phyloP scores from a whole-genome alignment of 2,329 filamentous ascomycete genomes.

The Colletotrichum trifolii region DNA sequence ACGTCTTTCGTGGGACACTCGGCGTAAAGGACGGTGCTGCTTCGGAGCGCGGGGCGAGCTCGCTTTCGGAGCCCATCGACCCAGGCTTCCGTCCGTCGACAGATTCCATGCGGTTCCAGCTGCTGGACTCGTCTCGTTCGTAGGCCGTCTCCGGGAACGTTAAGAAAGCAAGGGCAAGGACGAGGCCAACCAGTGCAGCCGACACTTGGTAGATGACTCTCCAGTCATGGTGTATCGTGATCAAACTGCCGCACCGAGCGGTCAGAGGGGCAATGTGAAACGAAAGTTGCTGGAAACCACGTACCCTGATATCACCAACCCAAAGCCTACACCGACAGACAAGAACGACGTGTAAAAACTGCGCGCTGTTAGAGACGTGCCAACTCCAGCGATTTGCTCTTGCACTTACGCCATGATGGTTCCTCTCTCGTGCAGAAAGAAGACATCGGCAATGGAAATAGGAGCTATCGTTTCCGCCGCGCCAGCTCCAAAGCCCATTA shows the following conservation, averaged over 20 bases:
- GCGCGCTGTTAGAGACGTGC: slow-evolving; percentile 4
- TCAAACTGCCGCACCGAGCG: slow-evolving; percentile 47
- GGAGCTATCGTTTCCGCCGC: slow-evolving; percentile 64
- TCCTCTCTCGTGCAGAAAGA: slow-evolving; percentile 67
- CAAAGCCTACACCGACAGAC: slow-evolving; percentile 54
- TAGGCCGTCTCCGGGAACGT: slow-evolving; percentile 70
- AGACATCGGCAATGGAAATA: slow-evolving; percentile 64
- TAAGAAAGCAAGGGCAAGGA: slow-evolving; percentile 60
- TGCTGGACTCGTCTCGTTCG: slow-evolving; percentile 42
- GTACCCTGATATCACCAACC: slow-evolving; percentile 55
- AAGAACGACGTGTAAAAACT: slow-evolving; percentile 53
- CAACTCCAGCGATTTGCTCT: neutral
- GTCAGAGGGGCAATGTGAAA: neutral
- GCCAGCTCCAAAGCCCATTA: slow-evolving; percentile 65
- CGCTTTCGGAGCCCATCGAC: slow-evolving; percentile 36
- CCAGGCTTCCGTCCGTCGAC: slow-evolving; percentile 21
- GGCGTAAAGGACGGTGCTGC: neutral
- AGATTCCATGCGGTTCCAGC: slow-evolving; percentile 15
- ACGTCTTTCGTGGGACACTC: slow-evolving; percentile 38
- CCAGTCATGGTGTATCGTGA: slow-evolving; percentile 61
- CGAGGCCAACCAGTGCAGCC: slow-evolving; percentile 59
- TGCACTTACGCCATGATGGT: slow-evolving; percentile 58
- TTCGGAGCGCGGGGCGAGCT: slow-evolving; percentile 26
- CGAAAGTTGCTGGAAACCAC: slow-evolving; percentile 4
- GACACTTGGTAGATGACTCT: slow-evolving; percentile 63